phyloP scores from a whole-genome alignment of 805 yeast species.

The Spathaspora gorwiae region DNA sequence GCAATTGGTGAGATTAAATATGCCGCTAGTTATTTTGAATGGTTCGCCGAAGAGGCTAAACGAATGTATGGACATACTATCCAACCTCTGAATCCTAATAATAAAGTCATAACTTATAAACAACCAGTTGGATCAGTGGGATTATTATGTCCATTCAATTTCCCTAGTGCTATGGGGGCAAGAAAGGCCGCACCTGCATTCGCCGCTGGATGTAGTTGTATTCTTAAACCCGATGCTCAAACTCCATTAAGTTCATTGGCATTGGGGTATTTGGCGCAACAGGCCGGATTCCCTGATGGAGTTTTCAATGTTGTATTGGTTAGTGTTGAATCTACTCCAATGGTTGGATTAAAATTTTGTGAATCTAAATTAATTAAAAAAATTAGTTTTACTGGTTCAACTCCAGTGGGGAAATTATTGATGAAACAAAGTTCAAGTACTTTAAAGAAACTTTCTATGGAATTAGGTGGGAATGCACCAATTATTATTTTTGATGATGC shows the following conservation, averaged over 20 bases:
- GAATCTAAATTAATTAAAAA: constrained; percentile 55
- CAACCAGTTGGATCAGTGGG: constrained; percentile 66
- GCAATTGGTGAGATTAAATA: constrained; percentile 53
- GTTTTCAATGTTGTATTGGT: constrained; percentile 47
- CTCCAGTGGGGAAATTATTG: constrained; percentile 64
- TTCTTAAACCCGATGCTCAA: constrained; percentile 57
- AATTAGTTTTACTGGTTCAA: constrained; percentile 76
- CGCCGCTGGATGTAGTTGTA: constrained; percentile 62
- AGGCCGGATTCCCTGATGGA: constrained; percentile 62
- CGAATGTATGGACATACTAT: constrained; percentile 53
- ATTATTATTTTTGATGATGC: constrained; percentile 73
- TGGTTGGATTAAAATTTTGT: constrained; percentile 49
- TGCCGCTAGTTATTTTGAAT: constrained; percentile 48
- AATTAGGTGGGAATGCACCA: constrained; percentile 81
- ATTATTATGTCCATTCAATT: constrained; percentile 63
- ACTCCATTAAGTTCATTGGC: constrained; percentile 61
- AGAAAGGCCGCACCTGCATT: constrained; percentile 62
- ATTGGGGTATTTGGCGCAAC: constrained; percentile 47
- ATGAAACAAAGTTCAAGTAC: constrained; percentile 59
- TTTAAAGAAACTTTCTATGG: constrained; percentile 67
- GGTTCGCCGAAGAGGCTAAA: constrained; percentile 53
- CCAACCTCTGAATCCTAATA: constrained; percentile 48
- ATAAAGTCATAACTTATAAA: constrained; percentile 49
- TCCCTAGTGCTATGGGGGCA: constrained; percentile 65
- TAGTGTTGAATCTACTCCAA: constrained; percentile 48